Base-by-base conservation (phyloP, 2,329 filamentous ascomycete species). In the Colletotrichum sp. region DNA sequence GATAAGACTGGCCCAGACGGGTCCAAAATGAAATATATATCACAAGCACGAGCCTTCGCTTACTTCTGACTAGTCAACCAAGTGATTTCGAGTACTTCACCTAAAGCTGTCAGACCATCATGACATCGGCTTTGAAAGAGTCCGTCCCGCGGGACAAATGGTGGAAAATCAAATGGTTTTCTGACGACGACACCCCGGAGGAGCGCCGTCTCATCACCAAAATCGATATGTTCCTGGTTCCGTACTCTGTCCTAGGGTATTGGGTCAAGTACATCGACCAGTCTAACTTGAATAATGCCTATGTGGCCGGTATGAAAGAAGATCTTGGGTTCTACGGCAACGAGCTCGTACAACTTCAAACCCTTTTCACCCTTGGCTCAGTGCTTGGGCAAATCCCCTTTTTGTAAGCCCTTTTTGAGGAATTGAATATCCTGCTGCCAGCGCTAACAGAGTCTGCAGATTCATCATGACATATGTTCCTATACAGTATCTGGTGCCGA, bases 101-200 rank as follows among this genome's bases (percentile, higher is more conserved):
- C 43, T 2, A 21, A 48, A 13, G 43, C n/a, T 52, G 18, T 13
- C n/a, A 52, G n/a, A 21, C 7, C n/a, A 52, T 52, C n/a, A 52
- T 52, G 43, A 6, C 43, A 52, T 21, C 43, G 18, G n/a, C 43
- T 21, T 21, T 52, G n/a, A 52, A 52, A 7, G 43, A 13, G 0
- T 21, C 43, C 43, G n/a, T 52, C 43, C 43, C 74, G n/a, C 74
- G 74, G n/a, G 48, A 48, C 73, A 83, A 82, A 72, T 85, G 84
- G 84, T 85, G 83, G 72, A 80, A 85, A 14, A 79, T 85, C 72
- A 83, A 88, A 72, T 90, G 88, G 89, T 90, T 86, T 79, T 81
- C 88, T 7, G 82, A 86, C 32, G 82, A 87, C 9, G 90, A 92
- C 75, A 89, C 83, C 0, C 83, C 84, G 0, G 83, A 85, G 57